Evolutionary conservation across 208 protist species (phyloP).

Genomic region (Acanthamoeba castellanii): DNA sequence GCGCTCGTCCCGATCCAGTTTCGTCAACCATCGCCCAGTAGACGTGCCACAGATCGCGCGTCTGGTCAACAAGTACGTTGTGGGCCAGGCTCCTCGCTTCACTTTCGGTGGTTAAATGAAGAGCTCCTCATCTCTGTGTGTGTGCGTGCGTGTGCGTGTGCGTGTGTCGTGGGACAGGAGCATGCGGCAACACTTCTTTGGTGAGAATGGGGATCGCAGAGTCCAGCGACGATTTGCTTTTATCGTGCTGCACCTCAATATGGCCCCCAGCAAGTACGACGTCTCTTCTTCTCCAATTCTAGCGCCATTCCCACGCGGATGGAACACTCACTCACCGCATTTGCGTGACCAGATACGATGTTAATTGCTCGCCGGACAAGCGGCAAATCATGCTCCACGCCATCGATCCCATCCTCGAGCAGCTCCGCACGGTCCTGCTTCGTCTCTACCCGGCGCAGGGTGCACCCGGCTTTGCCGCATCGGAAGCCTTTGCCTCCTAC

Average conservation of each 20-base stretch:
- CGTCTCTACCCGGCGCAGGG: slow-evolving; percentile 13
- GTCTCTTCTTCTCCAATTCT: background rate
- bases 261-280: background rate
- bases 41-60: slow-evolving; percentile 45
- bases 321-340: background rate
- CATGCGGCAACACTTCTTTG: background rate
- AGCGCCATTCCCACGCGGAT: background rate
- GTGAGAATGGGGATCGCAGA: background rate
- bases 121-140: no score
- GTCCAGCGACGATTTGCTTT: background rate
- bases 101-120: background rate
- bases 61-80: slow-evolving; percentile 10
- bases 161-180: background rate
- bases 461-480: background rate
- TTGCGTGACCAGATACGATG: background rate
- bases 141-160: no score
- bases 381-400: slow-evolving; percentile 44
- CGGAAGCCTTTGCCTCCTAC: background rate
- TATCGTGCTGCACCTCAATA: background rate
- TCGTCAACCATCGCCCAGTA: slow-evolving; percentile 56
- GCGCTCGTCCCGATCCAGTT: background rate
- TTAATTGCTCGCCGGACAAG: slow-evolving; percentile 67
- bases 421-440: background rate
- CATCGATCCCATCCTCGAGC: slow-evolving; percentile 37
- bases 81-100: background rate